Percentiles rank a stretch among this genome's conserved stretches.
phyloP scores from a whole-genome alignment of 169 alveolate species.

The Nephromyces sp. region DNA sequence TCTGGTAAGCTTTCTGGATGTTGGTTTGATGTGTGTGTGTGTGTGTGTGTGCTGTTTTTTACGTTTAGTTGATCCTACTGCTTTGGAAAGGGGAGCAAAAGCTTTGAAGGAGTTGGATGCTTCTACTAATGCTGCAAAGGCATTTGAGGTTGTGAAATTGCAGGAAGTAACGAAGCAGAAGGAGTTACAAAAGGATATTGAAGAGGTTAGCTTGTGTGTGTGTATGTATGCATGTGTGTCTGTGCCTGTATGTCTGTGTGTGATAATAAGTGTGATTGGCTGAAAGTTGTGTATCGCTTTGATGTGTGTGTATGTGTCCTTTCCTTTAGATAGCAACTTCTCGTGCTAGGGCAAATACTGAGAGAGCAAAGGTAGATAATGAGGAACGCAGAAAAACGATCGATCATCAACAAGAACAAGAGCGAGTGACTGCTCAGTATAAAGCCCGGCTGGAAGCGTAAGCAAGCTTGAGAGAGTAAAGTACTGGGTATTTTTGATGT shows the following conservation, averaged over 20 bases:
- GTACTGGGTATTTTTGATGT: too few species aligned
- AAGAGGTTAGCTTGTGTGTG: too few species aligned
- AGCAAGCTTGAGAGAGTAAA: too few species aligned
- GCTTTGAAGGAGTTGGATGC: conserved; percentile 88
- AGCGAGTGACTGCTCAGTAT: conserved; percentile 83
- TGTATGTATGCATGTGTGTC: too few species aligned
- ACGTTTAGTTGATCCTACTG: conserved; percentile 86
- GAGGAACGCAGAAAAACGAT: conserved; percentile 82
- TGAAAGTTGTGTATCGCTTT: too few species aligned
- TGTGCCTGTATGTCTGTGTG: too few species aligned
- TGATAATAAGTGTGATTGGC: too few species aligned
- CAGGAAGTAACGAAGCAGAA: conserved; percentile 89
- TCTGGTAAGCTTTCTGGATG: too few species aligned
- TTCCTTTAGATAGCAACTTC: conserved; percentile 30
- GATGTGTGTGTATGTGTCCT: too few species aligned
- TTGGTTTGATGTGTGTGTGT: too few species aligned
- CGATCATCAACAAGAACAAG: conserved; percentile 83
- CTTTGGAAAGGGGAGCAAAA: conserved; percentile 97
- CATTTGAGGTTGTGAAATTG: conserved; percentile 85
- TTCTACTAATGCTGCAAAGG: conserved; percentile 85
- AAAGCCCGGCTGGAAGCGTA: conserved; percentile 78
- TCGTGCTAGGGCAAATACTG: conserved; percentile 49
- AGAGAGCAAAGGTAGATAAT: conserved; percentile 63
- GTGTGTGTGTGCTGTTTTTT: too few species aligned
- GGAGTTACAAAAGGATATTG: conserved; percentile 78